Conservation (phyloP, 2,329 filamentous ascomycete genomes). For the Chaetomium strumarium region DNA sequence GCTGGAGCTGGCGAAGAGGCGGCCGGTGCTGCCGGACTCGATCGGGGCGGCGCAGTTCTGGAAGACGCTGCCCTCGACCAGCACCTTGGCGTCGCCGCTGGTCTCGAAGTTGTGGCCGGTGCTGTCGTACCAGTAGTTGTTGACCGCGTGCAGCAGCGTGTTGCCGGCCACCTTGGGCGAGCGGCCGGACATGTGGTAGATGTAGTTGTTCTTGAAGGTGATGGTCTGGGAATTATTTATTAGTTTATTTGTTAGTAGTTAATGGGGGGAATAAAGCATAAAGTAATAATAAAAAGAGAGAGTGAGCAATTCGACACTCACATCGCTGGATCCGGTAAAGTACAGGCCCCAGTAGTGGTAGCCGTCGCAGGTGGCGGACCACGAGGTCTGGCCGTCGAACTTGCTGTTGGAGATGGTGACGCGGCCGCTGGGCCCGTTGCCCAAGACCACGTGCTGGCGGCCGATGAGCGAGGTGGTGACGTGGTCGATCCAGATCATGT, state of each 20-base stretch:
- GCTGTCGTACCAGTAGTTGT: conserved; percentile 18
- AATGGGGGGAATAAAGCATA: neutral
- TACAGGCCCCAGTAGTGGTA: conserved; percentile 58
- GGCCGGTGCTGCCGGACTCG: conserved; percentile 22
- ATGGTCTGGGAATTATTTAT: conserved; percentile 6
- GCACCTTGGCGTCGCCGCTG: conserved; percentile 7
- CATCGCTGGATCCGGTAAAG: conserved; percentile 50
- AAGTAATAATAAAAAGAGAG: too few species aligned
- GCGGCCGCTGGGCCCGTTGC: conserved; percentile 45
- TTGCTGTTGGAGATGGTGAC: conserved; percentile 57
- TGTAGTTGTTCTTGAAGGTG: conserved; percentile 15
- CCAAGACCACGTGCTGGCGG: conserved; percentile 56
- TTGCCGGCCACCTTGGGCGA: conserved; percentile 14
- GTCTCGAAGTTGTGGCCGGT: conserved; percentile 12
- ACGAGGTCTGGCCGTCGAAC: conserved; percentile 49
- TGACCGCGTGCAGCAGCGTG: conserved; percentile 15
- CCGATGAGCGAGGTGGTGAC: conserved; percentile 53
- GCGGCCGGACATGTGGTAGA: conserved; percentile 14
- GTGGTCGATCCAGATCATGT: conserved; percentile 47
- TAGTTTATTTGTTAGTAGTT: too few species aligned
- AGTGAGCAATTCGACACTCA: too few species aligned
- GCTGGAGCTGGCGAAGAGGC: conserved; percentile 30
- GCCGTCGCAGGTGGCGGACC: conserved; percentile 52
- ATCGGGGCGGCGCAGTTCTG: conserved; percentile 8
- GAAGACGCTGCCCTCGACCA: conserved; percentile 16